phyloP scores from a whole-genome alignment of 805 yeast genomes.

The Saccharomycopsis fermentans region DNA sequence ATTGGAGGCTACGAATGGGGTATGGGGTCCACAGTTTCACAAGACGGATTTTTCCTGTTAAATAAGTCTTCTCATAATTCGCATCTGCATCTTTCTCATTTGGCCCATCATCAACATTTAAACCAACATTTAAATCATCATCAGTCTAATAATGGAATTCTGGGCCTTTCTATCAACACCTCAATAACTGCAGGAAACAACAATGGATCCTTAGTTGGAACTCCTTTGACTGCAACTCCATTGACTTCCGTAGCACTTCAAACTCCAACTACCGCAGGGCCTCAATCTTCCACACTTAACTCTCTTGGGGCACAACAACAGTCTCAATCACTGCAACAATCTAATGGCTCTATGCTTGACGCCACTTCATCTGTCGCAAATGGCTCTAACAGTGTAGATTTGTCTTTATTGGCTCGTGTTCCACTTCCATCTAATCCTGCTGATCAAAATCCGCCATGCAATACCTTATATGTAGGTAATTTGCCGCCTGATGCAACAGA shows the following conservation, averaged over 20 bases:
- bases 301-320: neutral
- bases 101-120: neutral
- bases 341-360: constrained; percentile 27
- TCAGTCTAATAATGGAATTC: neutral
- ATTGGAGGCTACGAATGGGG: constrained; percentile 26
- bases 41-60: neutral
- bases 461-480: constrained; percentile 93
- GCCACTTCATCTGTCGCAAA: constrained; percentile 7
- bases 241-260: neutral
- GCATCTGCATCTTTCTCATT: neutral
- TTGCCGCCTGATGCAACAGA: constrained; percentile 96
- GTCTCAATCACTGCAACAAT: neutral
- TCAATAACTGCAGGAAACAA: constrained; percentile 1
- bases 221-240: neutral
- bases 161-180: neutral
- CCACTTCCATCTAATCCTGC: constrained; percentile 97
- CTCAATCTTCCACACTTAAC: neutral
- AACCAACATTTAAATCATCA: neutral
- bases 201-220: neutral
- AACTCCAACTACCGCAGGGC: neutral
- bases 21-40: neutral
- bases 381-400: constrained; percentile 32
- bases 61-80: neutral
- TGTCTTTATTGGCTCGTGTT: constrained; percentile 64
- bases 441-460: constrained; percentile 98